Conservation (phyloP, 2,329 filamentous ascomycete genomes). For the Aspergillus viridinutans region DNA sequence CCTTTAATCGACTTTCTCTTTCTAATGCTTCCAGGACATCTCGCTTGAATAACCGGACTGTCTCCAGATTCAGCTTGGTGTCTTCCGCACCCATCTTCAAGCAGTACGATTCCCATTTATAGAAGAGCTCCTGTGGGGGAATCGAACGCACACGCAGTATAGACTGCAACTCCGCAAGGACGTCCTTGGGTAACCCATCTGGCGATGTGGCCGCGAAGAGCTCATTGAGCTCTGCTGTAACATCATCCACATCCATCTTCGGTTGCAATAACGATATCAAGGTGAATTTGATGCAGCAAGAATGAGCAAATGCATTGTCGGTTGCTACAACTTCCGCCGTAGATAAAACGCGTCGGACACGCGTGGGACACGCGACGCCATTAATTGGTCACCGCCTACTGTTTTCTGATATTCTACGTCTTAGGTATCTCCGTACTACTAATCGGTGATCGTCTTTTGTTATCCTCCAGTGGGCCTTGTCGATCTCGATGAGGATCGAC, state of each 20-base stretch:
- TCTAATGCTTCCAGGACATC: constrained; percentile 81
- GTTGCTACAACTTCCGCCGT: not conserved
- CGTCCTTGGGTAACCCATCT: constrained; percentile 65
- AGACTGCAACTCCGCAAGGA: constrained; percentile 75
- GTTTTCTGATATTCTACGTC: not conserved
- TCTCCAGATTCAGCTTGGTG: constrained; percentile 65
- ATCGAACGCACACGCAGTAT: constrained; percentile 82
- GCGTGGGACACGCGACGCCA: constrained; percentile 4
- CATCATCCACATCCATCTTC: constrained; percentile 44
- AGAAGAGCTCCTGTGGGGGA: constrained; percentile 80
- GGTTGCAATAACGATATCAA: not conserved
- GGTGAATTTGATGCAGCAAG: not conserved
- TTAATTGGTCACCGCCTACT: constrained; percentile 8
- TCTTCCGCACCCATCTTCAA: constrained; percentile 88
- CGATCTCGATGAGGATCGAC: constrained; percentile 9
- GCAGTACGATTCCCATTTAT: constrained; percentile 98
- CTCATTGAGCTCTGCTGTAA: constrained; percentile 52
- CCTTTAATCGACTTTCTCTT: constrained; percentile 65
- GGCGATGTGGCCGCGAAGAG: constrained; percentile 55
- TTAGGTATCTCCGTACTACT: not conserved
- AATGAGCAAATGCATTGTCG: not conserved
- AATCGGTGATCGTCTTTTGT: not conserved
- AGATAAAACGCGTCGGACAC: not conserved
- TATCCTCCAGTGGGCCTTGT: constrained; percentile 12
- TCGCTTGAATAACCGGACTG: constrained; percentile 74